These are phyloP conservation scores for Populus davidiana DNA, from an alignment of 345 rosid genomes.

Conservation along the genomic window DNA sequence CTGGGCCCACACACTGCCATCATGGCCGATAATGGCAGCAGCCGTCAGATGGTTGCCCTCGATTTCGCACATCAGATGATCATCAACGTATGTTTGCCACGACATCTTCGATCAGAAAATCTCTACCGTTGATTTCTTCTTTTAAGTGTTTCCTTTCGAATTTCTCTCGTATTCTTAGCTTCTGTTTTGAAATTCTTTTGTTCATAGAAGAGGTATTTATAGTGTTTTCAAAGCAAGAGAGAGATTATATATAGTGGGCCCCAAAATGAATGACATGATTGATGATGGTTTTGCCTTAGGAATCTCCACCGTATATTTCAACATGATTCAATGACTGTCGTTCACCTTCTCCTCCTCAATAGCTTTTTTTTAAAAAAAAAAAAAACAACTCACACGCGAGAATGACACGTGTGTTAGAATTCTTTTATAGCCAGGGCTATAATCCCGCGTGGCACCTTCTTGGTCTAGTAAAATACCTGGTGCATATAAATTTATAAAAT, in stretches of 20 bases:
- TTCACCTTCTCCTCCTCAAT: constrained; percentile 14
- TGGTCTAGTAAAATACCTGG: background rate
- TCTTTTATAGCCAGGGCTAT: background rate
- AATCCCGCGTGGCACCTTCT: background rate
- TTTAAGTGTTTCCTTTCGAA: background rate
- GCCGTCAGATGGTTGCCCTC: constrained; percentile 19
- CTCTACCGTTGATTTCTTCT: background rate
- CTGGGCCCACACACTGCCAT: constrained; percentile 24
- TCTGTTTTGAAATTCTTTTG: constrained; percentile 2
- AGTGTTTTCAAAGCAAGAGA: background rate
- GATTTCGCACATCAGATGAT: constrained; percentile 25
- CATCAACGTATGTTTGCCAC: constrained; percentile 27
- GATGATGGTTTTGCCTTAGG: background rate
- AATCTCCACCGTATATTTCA: constrained; percentile 21
- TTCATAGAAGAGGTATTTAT: constrained; percentile 28
- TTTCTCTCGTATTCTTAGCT: constrained; percentile 1
- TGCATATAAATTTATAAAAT: background rate
- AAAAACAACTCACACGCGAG: background rate
- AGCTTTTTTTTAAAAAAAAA: background rate
- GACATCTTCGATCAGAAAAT: constrained; percentile 18
- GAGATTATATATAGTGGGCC: constrained; percentile 3
- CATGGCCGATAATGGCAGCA: constrained; percentile 24
- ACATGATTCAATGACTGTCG: constrained; percentile 30
- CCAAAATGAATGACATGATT: background rate
- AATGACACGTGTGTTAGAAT: background rate